A percentile compares a stretch with the other conserved stretches of the same genome.
These are phyloP conservation scores for Talaromyces sp. DNA, from an alignment of 2,329 filamentous ascomycete species.

Conservation along the genomic window DNA sequence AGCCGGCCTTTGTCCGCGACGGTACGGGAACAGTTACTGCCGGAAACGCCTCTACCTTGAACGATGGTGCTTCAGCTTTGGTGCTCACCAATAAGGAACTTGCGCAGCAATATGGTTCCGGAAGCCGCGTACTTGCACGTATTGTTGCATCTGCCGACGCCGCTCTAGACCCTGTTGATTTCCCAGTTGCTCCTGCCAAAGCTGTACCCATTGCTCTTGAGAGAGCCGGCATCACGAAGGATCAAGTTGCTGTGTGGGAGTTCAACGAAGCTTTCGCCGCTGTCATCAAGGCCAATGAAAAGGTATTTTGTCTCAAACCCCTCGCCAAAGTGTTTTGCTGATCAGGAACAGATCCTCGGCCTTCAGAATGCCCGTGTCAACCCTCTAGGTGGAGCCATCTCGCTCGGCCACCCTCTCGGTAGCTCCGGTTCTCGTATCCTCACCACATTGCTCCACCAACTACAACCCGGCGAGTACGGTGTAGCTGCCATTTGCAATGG, in stretches of 20 bases:
- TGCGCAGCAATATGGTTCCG: constrained; percentile 72
- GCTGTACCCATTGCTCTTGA: constrained; percentile 87
- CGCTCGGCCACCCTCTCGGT: constrained; percentile 84
- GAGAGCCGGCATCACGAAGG: constrained; percentile 83
- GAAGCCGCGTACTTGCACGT: constrained; percentile 78
- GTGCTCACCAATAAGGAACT: constrained; percentile 79
- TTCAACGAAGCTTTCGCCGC: constrained; percentile 98
- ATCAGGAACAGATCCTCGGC: constrained; percentile 62
- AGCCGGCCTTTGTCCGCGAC: constrained; percentile 84
- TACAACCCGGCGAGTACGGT: constrained; percentile 89
- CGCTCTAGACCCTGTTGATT: constrained; percentile 85
- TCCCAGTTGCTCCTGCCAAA: constrained; percentile 87
- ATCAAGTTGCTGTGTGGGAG: constrained; percentile 93
- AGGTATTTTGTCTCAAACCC: constrained; percentile 51
- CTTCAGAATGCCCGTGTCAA: constrained; percentile 79
- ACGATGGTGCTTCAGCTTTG: constrained; percentile 88
- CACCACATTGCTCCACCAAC: constrained; percentile 83
- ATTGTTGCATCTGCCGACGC: constrained; percentile 87
- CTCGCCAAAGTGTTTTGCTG: not conserved
- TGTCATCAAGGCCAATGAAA: constrained; percentile 90
- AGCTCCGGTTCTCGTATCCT: constrained; percentile 91
- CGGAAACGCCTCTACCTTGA: constrained; percentile 89
- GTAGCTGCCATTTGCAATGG: constrained; percentile 97
- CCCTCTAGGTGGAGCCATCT: constrained; percentile 84
- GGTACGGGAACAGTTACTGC: constrained; percentile 89